These are phyloP conservation scores for Sergeia podlipaevii DNA, from an alignment of 208 protist genomes.

Conservation along the genomic window DNA sequence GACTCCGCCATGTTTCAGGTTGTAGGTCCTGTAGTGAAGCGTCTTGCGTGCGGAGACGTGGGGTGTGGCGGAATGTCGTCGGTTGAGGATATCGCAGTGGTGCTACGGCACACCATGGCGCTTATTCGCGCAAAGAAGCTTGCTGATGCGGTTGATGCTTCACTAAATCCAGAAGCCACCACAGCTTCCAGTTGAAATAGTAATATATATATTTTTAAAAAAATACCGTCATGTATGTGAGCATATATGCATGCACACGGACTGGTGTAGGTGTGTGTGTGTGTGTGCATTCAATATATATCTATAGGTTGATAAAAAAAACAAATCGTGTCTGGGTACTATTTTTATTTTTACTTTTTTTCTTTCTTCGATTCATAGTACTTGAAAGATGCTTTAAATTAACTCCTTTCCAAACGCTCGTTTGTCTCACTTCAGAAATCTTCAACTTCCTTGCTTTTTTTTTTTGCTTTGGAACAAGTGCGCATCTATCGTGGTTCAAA, in stretches of 20 bases:
- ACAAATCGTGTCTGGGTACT: no score
- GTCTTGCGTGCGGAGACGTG: conserved; percentile 93
- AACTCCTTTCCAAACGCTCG: no score
- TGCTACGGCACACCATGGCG: conserved; percentile 54
- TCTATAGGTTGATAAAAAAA: no score
- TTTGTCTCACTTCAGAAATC: no score
- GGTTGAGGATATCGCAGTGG: conserved; percentile 72
- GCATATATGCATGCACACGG: not conserved
- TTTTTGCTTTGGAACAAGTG: no score
- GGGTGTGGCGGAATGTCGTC: conserved; percentile 92
- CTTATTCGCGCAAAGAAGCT: conserved; percentile 51
- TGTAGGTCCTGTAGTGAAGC: conserved; percentile 90
- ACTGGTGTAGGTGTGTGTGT: not conserved
- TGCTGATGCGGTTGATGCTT: not conserved
- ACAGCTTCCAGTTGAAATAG: not conserved
- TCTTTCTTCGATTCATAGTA: no score
- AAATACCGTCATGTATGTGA: not conserved
- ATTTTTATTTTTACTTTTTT: no score
- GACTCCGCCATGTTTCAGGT: conserved; percentile 72
- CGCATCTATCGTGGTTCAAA: no score
- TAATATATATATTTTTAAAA: conserved; percentile 5
- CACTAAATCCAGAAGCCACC: no score
- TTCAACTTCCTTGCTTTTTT: no score
- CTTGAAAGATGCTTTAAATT: no score
- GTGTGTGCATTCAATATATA: not conserved